Evolutionary conservation across 495 filamentous ascomycete species (phyloP).

Genomic region (Neurospora intermedia): DNA sequence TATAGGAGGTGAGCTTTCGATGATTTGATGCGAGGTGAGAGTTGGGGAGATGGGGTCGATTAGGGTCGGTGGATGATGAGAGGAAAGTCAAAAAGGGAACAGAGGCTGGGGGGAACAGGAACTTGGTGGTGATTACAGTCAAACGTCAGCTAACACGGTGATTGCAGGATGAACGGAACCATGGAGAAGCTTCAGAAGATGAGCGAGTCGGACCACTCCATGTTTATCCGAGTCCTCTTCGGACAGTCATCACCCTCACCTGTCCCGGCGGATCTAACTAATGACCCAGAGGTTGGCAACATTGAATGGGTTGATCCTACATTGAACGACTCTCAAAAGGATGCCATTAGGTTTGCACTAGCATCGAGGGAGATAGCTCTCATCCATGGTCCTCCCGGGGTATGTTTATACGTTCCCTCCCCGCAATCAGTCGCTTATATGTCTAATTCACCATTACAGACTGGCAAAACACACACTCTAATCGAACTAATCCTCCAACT

Average conservation of each 20-base stretch:
- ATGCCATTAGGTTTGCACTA: conserved; percentile 82
- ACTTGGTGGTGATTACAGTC: neutral
- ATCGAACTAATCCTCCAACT: conserved; percentile 91
- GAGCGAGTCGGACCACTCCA: conserved; percentile 54
- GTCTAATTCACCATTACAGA: conserved; percentile 29
- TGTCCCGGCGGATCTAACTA: conserved; percentile 33
- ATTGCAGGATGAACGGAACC: conserved; percentile 70
- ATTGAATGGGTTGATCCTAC: conserved; percentile 67
- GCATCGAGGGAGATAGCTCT: conserved; percentile 74
- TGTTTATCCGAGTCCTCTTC: conserved; percentile 75
- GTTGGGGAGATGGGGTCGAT: neutral
- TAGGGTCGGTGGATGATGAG: neutral
- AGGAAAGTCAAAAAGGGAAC: neutral
- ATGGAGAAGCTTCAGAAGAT: conserved; percentile 76
- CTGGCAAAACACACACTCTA: conserved; percentile 93
- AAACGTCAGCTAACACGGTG: neutral
- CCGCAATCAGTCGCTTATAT: neutral
- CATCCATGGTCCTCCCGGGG: conserved; percentile 89
- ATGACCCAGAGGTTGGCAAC: conserved; percentile 30
- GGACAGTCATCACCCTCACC: conserved; percentile 53
- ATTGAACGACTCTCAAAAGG: conserved; percentile 83
- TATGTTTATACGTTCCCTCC: conserved; percentile 17
- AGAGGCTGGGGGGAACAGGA: neutral
- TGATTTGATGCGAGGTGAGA: neutral
- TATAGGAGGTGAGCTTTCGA: conserved; percentile 52